phyloP scores from a whole-genome alignment of 768 basidiomycete species.

The Russula virescens region DNA sequence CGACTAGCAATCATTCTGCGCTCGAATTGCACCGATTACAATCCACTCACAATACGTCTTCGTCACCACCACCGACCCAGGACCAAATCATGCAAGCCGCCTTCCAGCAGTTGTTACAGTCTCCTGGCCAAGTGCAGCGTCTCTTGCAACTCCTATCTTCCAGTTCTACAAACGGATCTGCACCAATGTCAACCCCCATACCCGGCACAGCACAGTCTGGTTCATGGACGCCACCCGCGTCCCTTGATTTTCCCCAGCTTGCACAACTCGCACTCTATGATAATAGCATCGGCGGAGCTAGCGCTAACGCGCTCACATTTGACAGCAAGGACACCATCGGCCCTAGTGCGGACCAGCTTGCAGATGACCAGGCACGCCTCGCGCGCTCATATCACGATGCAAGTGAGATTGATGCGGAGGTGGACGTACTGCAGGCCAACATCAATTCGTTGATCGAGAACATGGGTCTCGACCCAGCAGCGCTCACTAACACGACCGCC shows the following conservation, averaged over 20 bases:
- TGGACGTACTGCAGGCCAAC: constrained; percentile 60
- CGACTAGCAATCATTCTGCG: constrained; percentile 13
- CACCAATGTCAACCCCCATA: not conserved
- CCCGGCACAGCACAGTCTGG: constrained; percentile 6
- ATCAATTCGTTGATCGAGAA: constrained; percentile 68
- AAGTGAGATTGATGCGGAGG: constrained; percentile 63
- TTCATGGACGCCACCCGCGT: constrained; percentile 22
- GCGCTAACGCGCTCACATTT: constrained; percentile 27
- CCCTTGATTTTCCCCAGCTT: constrained; percentile 23
- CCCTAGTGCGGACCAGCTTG: constrained; percentile 30
- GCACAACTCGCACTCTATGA: constrained; percentile 28
- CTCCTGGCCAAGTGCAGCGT: constrained; percentile 29
- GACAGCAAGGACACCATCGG: constrained; percentile 29
- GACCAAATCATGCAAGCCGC: constrained; percentile 24
- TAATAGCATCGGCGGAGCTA: not conserved
- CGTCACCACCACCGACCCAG: constrained; percentile 9
- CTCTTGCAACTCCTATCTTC: constrained; percentile 26
- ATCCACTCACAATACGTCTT: not conserved
- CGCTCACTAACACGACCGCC: constrained; percentile 26
- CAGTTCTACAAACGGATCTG: not conserved
- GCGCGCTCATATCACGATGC: constrained; percentile 56
- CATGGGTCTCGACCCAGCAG: constrained; percentile 55
- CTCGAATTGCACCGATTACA: constrained; percentile 22
- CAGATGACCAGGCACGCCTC: constrained; percentile 39
- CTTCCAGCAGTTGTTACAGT: constrained; percentile 27